phyloP scores from a whole-genome alignment of 139 green algal genomes.

The Yamagishiella unicocca region DNA sequence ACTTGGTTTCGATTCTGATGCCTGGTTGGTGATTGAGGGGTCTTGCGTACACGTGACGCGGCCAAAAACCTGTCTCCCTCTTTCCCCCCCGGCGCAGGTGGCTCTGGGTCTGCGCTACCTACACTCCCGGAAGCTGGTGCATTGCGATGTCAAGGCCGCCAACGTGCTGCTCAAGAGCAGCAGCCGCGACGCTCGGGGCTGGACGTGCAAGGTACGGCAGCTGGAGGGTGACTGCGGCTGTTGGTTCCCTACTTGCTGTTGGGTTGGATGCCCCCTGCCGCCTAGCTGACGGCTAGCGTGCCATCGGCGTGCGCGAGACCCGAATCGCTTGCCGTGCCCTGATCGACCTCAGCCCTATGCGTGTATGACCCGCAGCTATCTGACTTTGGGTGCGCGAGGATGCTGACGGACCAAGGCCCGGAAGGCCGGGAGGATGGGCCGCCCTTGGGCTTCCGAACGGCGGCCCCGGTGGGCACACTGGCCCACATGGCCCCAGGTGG shows the following conservation, averaged over 20 bases:
- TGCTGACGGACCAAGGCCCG: background rate
- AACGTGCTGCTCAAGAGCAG: slow-evolving; percentile 36
- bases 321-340: background rate
- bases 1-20: no score
- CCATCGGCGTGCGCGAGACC: no score
- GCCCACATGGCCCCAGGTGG: slow-evolving; percentile 31
- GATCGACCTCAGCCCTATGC: background rate
- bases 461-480: background rate
- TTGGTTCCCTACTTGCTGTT: background rate
- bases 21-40: no score
- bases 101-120: slow-evolving; percentile 13
- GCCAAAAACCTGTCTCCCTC: background rate
- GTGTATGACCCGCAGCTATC: background rate
- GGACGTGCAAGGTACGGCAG: slow-evolving; percentile 3
- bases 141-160: slow-evolving; percentile 19
- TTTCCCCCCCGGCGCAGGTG: background rate
- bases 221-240: background rate
- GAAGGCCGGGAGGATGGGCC: background rate
- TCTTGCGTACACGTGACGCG: no score
- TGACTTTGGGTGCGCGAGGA: slow-evolving; percentile 7
- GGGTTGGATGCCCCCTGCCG: no score
- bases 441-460: slow-evolving; percentile 1
- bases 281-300: no score
- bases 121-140: slow-evolving; percentile 12
- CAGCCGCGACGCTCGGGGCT: background rate